Base-by-base conservation (phyloP, 2,329 filamentous ascomycete genomes). In the Pseudogymnoascus sp. region DNA sequence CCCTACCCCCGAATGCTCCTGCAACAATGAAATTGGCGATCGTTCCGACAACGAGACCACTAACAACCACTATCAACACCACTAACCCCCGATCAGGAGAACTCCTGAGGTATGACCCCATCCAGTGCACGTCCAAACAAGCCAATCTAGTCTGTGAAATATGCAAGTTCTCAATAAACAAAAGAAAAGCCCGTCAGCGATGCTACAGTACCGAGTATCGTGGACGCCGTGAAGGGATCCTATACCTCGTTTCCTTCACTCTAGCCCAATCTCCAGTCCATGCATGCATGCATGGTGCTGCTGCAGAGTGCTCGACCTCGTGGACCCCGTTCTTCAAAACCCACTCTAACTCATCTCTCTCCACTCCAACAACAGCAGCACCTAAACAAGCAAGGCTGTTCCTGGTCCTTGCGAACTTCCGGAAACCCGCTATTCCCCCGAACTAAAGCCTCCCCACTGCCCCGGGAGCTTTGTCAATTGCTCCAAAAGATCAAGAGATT, bases 1-100 rank as follows among this genome's bases (percentile, higher is more conserved):
- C n/a, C 5, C 7, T 33, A 12, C 10, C n/a, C 25, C 28, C n/a
- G n/a, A 56, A 56, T 56, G 28, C 50, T 33, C n/a, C 25, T 56
- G 50, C n/a, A 56, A 56, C n/a, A 56, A 56, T 56, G 50, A 56
- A 56, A 56, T 56, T 56, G 50, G 50, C 50, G 50, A 56, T 56
- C 50, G 12, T 56, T 56, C n/a, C 50, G 50, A 56, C 50, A 56
- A 33, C n/a, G 14, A 33, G 50, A 56, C 25, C 50, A 33, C 50
- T 56, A 56, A 56, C 25, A 12, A 33, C 50, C n/a, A 56, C 50
- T 16, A 33, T 56, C n/a, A 56, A 33, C 25, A 56, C 10, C 28
- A 33, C 50, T 56, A 33, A 56, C 50, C 5, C 28, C 50, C n/a
- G 28, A 56, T 18, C n/a, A 33, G 50, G 50, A 56, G 25, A 56